Percentiles rank a stretch among this genome's conserved stretches.
Evolutionary conservation across 176 grass and related monocot species (phyloP).

Genomic region (Musa itinerans): DNA sequence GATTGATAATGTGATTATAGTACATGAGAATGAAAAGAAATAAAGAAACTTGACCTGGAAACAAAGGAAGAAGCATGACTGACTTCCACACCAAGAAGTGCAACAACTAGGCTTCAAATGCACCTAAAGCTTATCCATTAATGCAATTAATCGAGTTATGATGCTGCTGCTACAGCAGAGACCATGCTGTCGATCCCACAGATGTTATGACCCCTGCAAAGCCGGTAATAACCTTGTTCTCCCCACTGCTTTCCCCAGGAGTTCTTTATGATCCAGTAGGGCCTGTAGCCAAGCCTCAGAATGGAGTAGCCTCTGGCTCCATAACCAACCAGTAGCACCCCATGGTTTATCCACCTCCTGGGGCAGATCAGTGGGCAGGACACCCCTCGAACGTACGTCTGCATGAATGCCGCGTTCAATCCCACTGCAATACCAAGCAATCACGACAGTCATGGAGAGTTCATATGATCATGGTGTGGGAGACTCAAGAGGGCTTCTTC

Average conservation of each 20-base stretch:
- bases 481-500: not conserved
- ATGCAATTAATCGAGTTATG: not conserved
- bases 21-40: too few relatives aligned
- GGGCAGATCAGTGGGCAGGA: conserved; percentile 83
- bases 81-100: not conserved
- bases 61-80: not conserved
- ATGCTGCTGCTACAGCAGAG: conserved; percentile 55
- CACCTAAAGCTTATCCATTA: too few relatives aligned
- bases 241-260: conserved; percentile 77
- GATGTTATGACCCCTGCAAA: conserved; percentile 61
- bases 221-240: conserved; percentile 48
- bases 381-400: conserved; percentile 69
- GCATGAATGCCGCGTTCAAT: conserved; percentile 81
- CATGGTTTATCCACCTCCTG: conserved; percentile 59
- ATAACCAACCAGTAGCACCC: conserved; percentile 77
- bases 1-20: too few relatives aligned
- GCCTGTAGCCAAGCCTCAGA: conserved; percentile 46
- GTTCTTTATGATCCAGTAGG: conserved; percentile 87
- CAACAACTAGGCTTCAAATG: not conserved
- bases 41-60: too few relatives aligned
- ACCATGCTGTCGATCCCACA: conserved; percentile 93
- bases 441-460: not conserved
- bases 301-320: conserved; percentile 54
- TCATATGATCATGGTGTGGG: not conserved
- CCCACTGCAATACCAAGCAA: conserved; percentile 30